Base-by-base conservation (phyloP, 1,139 yeast genomes). In the Oligophagozyma castellii region DNA sequence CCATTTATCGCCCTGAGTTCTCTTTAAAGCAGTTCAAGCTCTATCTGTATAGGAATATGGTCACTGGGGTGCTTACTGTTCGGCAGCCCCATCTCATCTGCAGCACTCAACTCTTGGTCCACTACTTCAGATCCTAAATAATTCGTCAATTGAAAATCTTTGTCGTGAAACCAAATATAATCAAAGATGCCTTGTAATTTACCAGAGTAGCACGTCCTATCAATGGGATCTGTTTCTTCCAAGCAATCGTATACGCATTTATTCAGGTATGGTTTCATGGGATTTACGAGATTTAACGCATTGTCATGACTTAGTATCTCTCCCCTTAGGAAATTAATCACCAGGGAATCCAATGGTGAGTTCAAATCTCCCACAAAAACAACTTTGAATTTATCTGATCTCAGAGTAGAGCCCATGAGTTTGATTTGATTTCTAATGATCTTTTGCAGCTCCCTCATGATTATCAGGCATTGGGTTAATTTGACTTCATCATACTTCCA, bases 41-140 rank as follows among this genome's bases (percentile, higher is more conserved):
- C 75, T 12, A 84, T 66, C 26, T 81, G 72, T 35, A 86, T 60
- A 5, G 95, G 89, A 42, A 86, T 74, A 56, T 86, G 95, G 56
- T 86, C 96, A 27, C 94, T 80, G 15, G 96, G 95, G 58, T 77
- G 80, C 45, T 79, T 74, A 7, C 77, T 76, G 49, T 81, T 83
- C 4, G 98, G 98, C 52, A 89, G 69, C 2, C 96, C 98, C 46
- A 78, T 70, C 35, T 75, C 70, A 32, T 69, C 68, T 28, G 65
- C 58, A 2, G 19, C 19, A 4, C 30, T 29, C 19, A 75, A 60
- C 53, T 86, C 89, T 10, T 71, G 70, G 3, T 52, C 39, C 23
- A 67, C 68, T 50, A 83, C 95, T 25, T 78, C 70, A 35, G 76
- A 78, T 21, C 93, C 93, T 34, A 89, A 61, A 36, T 89, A 63